Evolutionary conservation across 495 filamentous ascomycete species (phyloP), one percentile per base, ranked within the genome.

Genomic region (Penicillium verhagenii): DNA sequence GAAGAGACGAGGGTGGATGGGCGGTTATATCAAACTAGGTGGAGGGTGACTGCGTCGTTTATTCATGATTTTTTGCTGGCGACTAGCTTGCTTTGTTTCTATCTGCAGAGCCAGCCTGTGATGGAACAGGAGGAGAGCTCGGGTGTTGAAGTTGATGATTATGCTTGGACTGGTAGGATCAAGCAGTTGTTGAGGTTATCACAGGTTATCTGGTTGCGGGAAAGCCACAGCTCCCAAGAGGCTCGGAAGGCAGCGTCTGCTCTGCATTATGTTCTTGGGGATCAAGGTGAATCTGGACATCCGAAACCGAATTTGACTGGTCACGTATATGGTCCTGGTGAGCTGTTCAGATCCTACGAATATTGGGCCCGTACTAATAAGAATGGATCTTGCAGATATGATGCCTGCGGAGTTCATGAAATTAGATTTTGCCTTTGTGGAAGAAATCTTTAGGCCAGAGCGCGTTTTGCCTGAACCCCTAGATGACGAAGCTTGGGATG

Each of bases 91-190:
- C 45, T 47, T 16, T 47, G 45, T 16, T 28, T 26, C 25, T 47
- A 65, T 52, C 13, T 66, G 65, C 14, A 74, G 65, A 4, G 74
- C 77, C 4, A 59, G 52, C 14, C 73, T 61, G 47, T 79, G 75
- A 11, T 79, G 64, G n/a, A 66, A 33, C 45, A 72, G 66, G 1
- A 8, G 14, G 6, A 8, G 6, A n/a, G 35, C 14, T 38, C 35
- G 10, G 35, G 4, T 8, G 6, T 38, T 7, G 14, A n/a, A 4
- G 14, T 4, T 4, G 6, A 7, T 4, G 4, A 8, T 4, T 4
- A 7, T 7, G 35, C 10, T 38, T n/a, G n/a, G n/a, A 7, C 16
- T 7, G 35, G 16, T n/a, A 38, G 16, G 35, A 4, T 38, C 4
- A 38, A n/a, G 35, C 6, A n/a, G 14, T n/a, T 38, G 35, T 38